phyloP scores from a whole-genome alignment of 306 rosid species.

The Alnus glutinosa region DNA sequence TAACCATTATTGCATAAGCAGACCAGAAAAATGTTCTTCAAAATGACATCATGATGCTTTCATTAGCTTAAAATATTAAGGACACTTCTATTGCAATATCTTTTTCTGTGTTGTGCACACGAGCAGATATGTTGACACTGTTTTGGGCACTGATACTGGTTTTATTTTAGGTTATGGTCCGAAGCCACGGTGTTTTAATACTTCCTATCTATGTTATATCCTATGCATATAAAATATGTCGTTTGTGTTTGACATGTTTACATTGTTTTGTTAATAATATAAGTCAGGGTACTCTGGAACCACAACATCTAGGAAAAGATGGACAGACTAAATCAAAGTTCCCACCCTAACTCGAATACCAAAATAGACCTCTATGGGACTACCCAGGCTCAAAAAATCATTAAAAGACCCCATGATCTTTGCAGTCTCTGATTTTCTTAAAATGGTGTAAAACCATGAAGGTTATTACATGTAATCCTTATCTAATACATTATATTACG shows the following conservation, averaged over 20 bases:
- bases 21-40: neutral
- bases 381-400: neutral
- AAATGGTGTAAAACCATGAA: no score
- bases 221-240: neutral
- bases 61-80: neutral
- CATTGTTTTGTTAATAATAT: neutral
- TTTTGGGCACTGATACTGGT: neutral
- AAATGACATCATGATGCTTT: constrained; percentile 1
- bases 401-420: no score
- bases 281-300: neutral
- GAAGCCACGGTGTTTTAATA: neutral
- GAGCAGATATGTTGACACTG: neutral
- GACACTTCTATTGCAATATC: neutral
- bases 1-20: constrained; percentile 6
- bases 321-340: neutral
- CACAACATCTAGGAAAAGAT: neutral
- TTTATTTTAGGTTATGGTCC: neutral
- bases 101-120: neutral
- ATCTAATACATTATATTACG: no score
- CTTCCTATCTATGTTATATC: neutral
- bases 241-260: neutral
- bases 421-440: no score
- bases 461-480: no score
- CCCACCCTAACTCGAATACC: no score
- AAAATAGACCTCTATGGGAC: no score